Evolutionary conservation across 2,329 filamentous ascomycete species (phyloP), one percentile per base, ranked within the genome.

Genomic region (Fusarium nanum): DNA sequence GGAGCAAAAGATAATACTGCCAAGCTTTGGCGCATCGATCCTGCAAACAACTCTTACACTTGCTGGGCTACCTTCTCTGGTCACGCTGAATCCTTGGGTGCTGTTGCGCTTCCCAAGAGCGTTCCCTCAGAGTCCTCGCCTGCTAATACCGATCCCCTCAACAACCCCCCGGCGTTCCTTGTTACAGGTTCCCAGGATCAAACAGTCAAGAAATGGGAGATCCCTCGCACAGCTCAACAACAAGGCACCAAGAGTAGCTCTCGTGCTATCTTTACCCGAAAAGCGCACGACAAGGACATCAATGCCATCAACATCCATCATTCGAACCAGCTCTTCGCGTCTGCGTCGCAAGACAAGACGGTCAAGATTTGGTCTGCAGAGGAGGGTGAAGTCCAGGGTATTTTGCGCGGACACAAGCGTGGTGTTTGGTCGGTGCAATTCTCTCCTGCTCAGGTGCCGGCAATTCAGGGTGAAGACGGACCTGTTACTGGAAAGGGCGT

Each of bases 211-310:
- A 91, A 92, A 72, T 98, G 96, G 93, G 93, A 97, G 66, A 89
- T 95, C 23, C 88, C 89, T 2, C 87, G 87, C 41, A 78, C 87
- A 54, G 78, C 82, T 34, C 82, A 84, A 54, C 78, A 82, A 60
- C 72, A 75, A 45, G 75, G 74, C 20, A 79, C 82, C 48, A 87
- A 86, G 64, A 86, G 87, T 60, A 85, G 87, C 12, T 82, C 89
- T 12, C 84, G 89, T 73, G 93, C 93, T 42, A 82, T 90, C 7
- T 99, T 93, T 79, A 98, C 96, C 2, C 89, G 96, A 60, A 97
- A 98, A 80, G 96, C 96, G 2, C 96, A 99, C 80, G 96, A 99
- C 77, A 99, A 99, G 78, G 96, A 99, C 73, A 99, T 99, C 81
- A 99, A 99, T 75, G 94, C 96, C 4, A 88, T 99, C 53, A 93